phyloP scores from a whole-genome alignment of 495 filamentous ascomycete genomes.

The Penicillium waksmanii region DNA sequence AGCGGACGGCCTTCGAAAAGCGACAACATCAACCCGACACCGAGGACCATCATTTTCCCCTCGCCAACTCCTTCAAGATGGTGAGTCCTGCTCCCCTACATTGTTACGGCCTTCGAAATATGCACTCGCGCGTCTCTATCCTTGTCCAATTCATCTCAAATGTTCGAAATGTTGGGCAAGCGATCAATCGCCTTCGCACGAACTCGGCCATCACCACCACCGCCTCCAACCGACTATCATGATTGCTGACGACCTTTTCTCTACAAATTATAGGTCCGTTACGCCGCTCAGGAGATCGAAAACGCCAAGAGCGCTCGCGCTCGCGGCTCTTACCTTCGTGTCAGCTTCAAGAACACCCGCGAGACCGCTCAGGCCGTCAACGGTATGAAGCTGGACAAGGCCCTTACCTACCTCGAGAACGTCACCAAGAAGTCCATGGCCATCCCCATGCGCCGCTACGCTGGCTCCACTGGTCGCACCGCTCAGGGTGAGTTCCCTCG shows the following conservation, averaged over 20 bases:
- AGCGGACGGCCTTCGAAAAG: slow-evolving; percentile 49
- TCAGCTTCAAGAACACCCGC: slow-evolving; percentile 99
- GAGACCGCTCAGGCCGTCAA: slow-evolving; percentile 99
- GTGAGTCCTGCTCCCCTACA: slow-evolving; percentile 45
- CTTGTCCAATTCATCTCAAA: slow-evolving; percentile 15
- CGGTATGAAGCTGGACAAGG: slow-evolving; percentile 97
- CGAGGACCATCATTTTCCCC: slow-evolving; percentile 50
- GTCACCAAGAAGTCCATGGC: slow-evolving; percentile 93
- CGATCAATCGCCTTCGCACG: slow-evolving; percentile 5
- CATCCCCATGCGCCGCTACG: slow-evolving; percentile 95
- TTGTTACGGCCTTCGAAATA: slow-evolving; percentile 17
- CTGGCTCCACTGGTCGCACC: slow-evolving; percentile 88
- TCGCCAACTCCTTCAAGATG: slow-evolving; percentile 60
- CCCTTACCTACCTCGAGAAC: slow-evolving; percentile 93
- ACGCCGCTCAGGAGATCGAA: slow-evolving; percentile 89
- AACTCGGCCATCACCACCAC: slow-evolving; percentile 6
- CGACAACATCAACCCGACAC: slow-evolving; percentile 52
- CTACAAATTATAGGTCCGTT: slow-evolving; percentile 76
- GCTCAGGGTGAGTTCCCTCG: slow-evolving; percentile 83
- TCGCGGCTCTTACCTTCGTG: slow-evolving; percentile 96
- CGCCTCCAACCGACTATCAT: slow-evolving; percentile 14
- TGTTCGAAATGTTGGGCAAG: slow-evolving; percentile 8
- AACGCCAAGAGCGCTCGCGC: slow-evolving; percentile 92
- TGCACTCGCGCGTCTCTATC: slow-evolving; percentile 8
- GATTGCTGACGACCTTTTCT: slow-evolving; percentile 37